These are phyloP conservation scores for Cyclocybe aegerita DNA, from an alignment of 768 basidiomycete genomes.

Conservation along the genomic window DNA sequence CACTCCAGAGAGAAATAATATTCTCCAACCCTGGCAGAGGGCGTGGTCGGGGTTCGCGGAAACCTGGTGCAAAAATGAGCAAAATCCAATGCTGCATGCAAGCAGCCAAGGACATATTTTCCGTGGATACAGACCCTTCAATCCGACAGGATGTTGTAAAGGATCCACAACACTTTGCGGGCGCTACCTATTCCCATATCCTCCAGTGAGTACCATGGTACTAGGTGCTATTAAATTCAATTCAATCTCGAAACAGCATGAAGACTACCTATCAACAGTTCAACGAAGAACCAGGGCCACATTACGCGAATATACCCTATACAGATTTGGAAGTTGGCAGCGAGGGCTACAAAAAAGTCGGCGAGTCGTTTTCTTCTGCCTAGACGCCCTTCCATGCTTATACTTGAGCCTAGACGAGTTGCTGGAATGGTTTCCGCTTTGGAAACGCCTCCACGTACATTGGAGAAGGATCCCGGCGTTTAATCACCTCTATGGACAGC, in stretches of 20 bases:
- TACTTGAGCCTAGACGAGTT: background rate
- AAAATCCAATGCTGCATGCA: background rate
- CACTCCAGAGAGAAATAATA: too few species aligned
- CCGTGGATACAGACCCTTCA: constrained; percentile 1
- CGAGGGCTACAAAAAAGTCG: too few species aligned
- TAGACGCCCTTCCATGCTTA: background rate
- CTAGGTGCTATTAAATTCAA: too few species aligned
- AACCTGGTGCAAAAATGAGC: background rate
- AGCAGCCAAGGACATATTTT: constrained; percentile 6
- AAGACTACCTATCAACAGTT: too few species aligned
- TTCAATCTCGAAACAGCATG: too few species aligned
- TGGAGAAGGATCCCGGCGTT: constrained; percentile 2
- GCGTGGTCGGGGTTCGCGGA: background rate
- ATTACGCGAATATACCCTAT: too few species aligned
- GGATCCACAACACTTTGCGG: background rate
- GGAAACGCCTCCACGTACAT: constrained; percentile 6
- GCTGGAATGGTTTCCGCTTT: constrained; percentile 1
- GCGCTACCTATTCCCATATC: background rate
- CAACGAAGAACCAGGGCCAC: too few species aligned
- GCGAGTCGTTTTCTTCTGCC: too few species aligned
- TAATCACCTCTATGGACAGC: background rate
- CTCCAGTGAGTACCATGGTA: background rate
- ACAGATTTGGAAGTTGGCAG: too few species aligned
- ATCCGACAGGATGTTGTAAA: background rate
- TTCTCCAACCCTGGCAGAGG: background rate